Evolutionary conservation across 768 basidiomycete species (phyloP), one percentile per base, ranked within the genome.

Genomic region (Austroboletus eburneus): DNA sequence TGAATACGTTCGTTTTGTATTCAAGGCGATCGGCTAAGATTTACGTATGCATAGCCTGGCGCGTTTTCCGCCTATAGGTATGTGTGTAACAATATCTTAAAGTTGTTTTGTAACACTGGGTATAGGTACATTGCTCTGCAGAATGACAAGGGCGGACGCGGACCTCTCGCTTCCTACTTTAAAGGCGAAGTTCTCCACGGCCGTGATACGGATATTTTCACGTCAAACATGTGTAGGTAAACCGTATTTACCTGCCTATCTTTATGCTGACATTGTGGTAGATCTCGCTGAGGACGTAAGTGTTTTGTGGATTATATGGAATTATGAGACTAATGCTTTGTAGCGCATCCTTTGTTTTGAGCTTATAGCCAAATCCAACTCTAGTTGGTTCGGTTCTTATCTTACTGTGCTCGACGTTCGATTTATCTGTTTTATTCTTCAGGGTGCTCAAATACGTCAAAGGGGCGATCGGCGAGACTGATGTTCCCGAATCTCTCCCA

Each of bases 391-490:
- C 44, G 72, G 57, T 23, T 63, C 62, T 37, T 2, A 21, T 18
- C 20, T 24, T n/a, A 16, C 12, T 41, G 9, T 3, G 5, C 14
- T 39, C 9, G 24, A 23, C 9, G 42, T 35, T 5, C n/a, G 17
- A 18, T 47, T 48, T 29, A 52, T 12, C 36, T 56, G 14, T 55
- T 32, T 24, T n/a, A 34, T 41, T 55, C 56, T 59, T 56, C 51
- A 96, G 95, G 95, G 76, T 91, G n/a, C 77, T 99, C 42, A 91
- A 88, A 74, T 99, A 96, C 59, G 93, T 98, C 58, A 91, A 91
- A 64, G 87, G 89, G 22, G 93, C 94, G 4, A 81, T 90, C 42
- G 94, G 85, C 16, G 89, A 92, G 63, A 95, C 92, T 0, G 93
- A 97, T 65, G 94, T 97, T 5, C 94, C 94, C 3, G 94, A 95